Conservation (phyloP, 1,139 yeast species). For the Candida glucosophila region DNA sequence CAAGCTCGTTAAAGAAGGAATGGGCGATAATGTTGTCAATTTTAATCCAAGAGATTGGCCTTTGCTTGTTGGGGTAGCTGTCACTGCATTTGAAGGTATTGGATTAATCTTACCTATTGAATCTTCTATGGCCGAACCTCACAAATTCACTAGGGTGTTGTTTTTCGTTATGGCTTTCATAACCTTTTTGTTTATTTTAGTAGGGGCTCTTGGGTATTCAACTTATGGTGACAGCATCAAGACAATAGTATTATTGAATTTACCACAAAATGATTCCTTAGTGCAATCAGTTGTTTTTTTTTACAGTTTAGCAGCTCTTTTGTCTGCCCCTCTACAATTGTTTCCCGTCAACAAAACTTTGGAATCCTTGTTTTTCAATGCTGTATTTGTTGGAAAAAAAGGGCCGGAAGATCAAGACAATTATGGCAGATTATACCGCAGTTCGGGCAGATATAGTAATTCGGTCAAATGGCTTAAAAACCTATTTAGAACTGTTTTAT, state of each 20-base stretch:
- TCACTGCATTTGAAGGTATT: constrained; percentile 75
- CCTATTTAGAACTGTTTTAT: constrained; percentile 21
- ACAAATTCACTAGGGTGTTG: constrained; percentile 59
- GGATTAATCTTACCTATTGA: constrained; percentile 73
- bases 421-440: constrained; percentile 21
- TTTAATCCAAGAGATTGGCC: constrained; percentile 63
- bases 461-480: constrained; percentile 38
- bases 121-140: constrained; percentile 66
- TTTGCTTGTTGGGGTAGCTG: constrained; percentile 71
- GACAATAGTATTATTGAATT: constrained; percentile 60
- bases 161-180: constrained; percentile 51
- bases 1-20: constrained; percentile 38
- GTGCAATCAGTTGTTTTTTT: constrained; percentile 60
- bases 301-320: constrained; percentile 64
- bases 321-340: constrained; percentile 68
- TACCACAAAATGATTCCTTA: constrained; percentile 56
- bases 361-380: constrained; percentile 51
- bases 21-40: constrained; percentile 37
- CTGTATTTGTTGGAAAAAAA: constrained; percentile 9
- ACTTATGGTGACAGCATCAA: constrained; percentile 62
- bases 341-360: constrained; percentile 71
- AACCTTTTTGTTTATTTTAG: constrained; percentile 48
- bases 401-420: constrained; percentile 8
- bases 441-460: constrained; percentile 28
- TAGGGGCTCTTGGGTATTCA: constrained; percentile 62